Percentiles rank a stretch among this genome's conserved stretches.
phyloP scores from a whole-genome alignment of 139 green algal genomes.

The Chlamydomonas schloesseri region DNA sequence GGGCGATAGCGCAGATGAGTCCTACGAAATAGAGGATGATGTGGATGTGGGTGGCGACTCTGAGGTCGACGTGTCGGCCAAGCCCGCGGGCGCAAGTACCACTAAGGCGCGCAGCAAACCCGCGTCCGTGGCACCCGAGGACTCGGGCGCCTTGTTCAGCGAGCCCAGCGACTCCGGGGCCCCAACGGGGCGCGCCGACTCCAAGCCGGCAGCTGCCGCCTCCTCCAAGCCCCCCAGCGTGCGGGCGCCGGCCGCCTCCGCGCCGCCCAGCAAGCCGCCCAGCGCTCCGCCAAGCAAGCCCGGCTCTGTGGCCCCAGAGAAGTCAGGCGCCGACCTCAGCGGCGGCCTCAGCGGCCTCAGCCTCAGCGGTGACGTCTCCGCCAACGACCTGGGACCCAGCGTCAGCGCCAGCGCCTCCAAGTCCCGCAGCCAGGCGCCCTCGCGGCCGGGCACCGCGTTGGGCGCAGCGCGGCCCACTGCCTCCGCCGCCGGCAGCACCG shows the following conservation, averaged over 20 bases:
- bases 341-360: neutral
- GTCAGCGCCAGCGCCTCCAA: neutral
- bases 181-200: too few species aligned
- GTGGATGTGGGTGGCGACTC: too few species aligned
- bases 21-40: too few species aligned
- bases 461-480: too few species aligned
- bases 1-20: too few species aligned
- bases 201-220: slow-evolving; percentile 4
- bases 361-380: slow-evolving; percentile 12
- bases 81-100: too few species aligned
- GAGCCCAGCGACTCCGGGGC: too few species aligned
- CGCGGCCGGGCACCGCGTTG: too few species aligned
- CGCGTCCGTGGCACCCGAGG: neutral
- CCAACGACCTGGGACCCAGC: neutral
- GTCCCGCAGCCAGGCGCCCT: neutral
- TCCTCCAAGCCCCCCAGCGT: neutral
- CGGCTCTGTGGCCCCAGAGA: neutral
- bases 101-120: neutral
- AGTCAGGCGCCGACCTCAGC: neutral
- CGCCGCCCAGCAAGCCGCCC: too few species aligned
- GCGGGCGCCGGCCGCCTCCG: too few species aligned
- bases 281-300: neutral
- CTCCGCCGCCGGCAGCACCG: too few species aligned
- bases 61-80: too few species aligned
- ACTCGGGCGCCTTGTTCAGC: neutral